Evolutionary conservation across 495 filamentous ascomycete genomes (phyloP).

Genomic region (Lasiosphaeriaceae sp.): DNA sequence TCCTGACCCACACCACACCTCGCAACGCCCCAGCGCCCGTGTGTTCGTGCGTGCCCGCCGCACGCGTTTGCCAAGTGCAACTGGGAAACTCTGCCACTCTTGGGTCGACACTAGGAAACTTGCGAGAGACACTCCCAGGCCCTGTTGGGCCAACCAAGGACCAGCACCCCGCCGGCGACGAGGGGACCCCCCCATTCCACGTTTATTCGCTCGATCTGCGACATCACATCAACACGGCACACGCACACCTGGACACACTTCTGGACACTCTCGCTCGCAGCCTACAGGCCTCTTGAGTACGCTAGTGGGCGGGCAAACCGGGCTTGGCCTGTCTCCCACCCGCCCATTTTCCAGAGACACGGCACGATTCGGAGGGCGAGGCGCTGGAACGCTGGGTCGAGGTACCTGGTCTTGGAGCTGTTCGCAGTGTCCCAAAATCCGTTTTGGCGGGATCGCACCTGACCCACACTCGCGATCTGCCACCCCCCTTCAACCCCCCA

Average conservation of each 20-base stretch:
- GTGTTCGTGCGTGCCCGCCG: not conserved
- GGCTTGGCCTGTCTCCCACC: not conserved
- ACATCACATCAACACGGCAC: conserved; percentile 22
- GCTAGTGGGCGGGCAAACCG: not conserved
- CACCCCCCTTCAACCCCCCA: not conserved
- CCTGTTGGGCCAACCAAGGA: conserved; percentile 10
- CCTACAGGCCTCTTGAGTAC: not conserved
- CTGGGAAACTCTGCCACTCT: not conserved
- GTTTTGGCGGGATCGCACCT: conserved; percentile 11
- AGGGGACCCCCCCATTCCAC: conserved; percentile 10
- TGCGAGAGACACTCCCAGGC: not conserved
- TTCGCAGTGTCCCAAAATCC: conserved; percentile 4
- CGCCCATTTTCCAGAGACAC: conserved; percentile 3
- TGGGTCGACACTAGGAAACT: not conserved
- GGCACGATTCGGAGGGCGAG: conserved; percentile 10
- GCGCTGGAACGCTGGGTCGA: not conserved
- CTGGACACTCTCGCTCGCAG: too few relatives aligned
- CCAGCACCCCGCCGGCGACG: not conserved
- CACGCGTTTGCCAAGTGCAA: not conserved
- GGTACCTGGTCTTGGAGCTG: not conserved
- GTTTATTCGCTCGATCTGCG: conserved; percentile 26
- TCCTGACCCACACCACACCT: not conserved
- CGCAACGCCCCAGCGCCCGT: not conserved
- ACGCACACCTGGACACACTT: not conserved
- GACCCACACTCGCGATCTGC: conserved; percentile 6